phyloP scores from a whole-genome alignment of 257 asterid genomes.

The Misopates orontium region DNA sequence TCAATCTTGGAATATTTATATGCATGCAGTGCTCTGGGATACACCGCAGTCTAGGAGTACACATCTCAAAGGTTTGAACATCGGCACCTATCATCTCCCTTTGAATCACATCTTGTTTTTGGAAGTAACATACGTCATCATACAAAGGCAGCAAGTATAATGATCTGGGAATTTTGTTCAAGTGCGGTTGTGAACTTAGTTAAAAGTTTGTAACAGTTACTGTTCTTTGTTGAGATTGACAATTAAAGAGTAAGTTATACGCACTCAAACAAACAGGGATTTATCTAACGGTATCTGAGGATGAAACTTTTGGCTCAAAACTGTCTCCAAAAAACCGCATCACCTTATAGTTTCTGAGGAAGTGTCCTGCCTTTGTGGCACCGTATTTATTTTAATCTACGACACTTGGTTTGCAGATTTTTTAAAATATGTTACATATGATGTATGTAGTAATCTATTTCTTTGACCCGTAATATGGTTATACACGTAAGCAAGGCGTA shows the following conservation, averaged over 20 bases:
- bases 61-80: conserved; percentile 74
- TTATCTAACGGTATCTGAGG: too few species aligned
- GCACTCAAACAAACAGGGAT: neutral
- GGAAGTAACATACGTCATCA: neutral
- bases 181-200: neutral
- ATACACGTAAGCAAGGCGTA: neutral
- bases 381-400: neutral
- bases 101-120: conserved; percentile 8
- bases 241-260: neutral
- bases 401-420: neutral
- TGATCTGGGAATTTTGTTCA: neutral
- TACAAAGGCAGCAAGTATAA: neutral
- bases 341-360: too few species aligned
- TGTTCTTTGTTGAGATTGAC: neutral
- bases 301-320: too few species aligned
- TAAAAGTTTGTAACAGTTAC: neutral
- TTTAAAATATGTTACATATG: neutral
- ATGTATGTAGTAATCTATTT: conserved; percentile 4
- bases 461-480: neutral
- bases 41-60: conserved; percentile 94
- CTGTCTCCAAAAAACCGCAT: too few species aligned
- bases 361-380: neutral
- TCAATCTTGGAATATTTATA: conserved; percentile 88
- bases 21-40: conserved; percentile 93
- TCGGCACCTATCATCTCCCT: neutral